Evolutionary conservation across 2,329 filamentous ascomycete genomes (phyloP), one percentile per base, ranked within the genome.

Genomic region (Calonectria multiphialidica): DNA sequence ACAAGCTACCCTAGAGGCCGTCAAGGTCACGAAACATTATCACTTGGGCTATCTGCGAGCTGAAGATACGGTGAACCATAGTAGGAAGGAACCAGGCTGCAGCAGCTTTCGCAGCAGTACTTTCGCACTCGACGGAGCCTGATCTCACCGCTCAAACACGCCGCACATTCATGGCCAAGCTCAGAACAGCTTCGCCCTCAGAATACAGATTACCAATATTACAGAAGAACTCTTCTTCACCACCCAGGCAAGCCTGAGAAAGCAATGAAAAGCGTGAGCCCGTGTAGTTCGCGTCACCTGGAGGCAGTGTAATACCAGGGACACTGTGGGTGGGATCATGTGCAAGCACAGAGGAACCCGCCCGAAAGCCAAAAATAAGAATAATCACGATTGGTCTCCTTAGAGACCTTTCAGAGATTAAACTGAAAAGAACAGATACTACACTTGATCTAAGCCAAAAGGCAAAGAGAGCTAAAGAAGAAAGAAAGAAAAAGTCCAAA

Each of bases 361-460:
- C 75, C 79, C 80, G 35, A 30, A 65, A 35, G 66, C 77, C 81
- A 82, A 82, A 82, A 82, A 96, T 95, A 89, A 88, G 92, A 91
- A 91, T 94, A 95, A 96, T 94, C 92, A 91, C 88, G 88, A 89
- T 90, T 90, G 88, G 88, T 87, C 87, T 88, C 91, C 88, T 87
- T 94, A 90, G 91, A 88, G 88, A 88, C 89, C 90, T 95, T 94
- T 93, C 93, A 96, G 93, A 93, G 92, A 95, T 95, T 95, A 96
- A 95, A 95, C 94, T 96, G 92, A 95, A 94, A 95, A 95, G 93
- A 96, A 95, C 93, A 95, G 93, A 94, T 95, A 95, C 93, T 95
- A 95, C 93, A 95, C 93, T 94, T 95, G 93, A 95, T 95, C 93
- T 95, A 94, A 94, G 91, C 91, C 89, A 91, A 89, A 88, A 87